Conservation (phyloP, 192 early-diverging fungal species). For the Diversispora epigaea region DNA sequence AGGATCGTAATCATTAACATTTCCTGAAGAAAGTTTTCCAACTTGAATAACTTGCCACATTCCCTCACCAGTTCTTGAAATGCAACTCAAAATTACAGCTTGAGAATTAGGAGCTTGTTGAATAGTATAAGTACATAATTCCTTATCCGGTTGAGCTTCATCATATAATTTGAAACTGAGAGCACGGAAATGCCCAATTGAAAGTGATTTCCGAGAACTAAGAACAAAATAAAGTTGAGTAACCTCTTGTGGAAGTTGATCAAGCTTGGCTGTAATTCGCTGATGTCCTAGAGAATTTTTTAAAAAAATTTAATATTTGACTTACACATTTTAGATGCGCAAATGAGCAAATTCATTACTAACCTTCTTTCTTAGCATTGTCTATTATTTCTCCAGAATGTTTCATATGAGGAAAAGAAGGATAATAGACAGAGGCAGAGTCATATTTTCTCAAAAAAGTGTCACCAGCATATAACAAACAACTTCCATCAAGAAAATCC, state of each 20-base stretch:
- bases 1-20: constrained; percentile 32
- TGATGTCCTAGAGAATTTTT: constrained; percentile 18
- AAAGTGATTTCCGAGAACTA: constrained; percentile 21
- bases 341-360: neutral
- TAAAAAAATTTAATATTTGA: too few species aligned
- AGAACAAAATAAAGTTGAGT: constrained; percentile 32
- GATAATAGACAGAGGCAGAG: constrained; percentile 28
- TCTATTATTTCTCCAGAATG: constrained; percentile 39
- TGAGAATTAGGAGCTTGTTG: constrained; percentile 21
- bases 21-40: constrained; percentile 11
- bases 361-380: constrained; percentile 25
- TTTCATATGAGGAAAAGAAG: constrained; percentile 28
- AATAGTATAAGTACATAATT: constrained; percentile 20
- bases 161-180: constrained; percentile 31
- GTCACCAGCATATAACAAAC: too few species aligned
- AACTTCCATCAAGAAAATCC: constrained; percentile 28
- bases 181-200: constrained; percentile 22
- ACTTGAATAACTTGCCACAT: constrained; percentile 34
- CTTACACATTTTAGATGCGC: too few species aligned
- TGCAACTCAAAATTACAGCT: constrained; percentile 34
- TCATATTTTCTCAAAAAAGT: constrained; percentile 31
- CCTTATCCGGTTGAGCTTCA: constrained; percentile 24
- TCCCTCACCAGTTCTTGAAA: constrained; percentile 19
- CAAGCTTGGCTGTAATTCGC: constrained; percentile 23
- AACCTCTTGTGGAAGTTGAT: constrained; percentile 27